Conservation (phyloP, 2,329 filamentous ascomycete genomes). For the Sclerotinia minor region DNA sequence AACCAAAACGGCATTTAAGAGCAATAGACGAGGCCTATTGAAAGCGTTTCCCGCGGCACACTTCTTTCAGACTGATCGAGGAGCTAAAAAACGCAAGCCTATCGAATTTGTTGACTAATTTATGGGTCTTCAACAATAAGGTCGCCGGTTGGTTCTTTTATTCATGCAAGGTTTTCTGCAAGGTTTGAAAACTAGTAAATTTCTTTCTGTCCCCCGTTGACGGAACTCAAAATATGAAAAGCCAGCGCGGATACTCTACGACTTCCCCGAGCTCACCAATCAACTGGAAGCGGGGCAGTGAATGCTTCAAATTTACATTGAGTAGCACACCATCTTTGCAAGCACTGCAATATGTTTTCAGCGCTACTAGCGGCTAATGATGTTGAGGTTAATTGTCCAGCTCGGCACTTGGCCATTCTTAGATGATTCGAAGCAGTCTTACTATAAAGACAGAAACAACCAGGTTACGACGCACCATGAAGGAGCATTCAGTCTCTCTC, state of each 20-base stretch:
- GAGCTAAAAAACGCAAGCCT: not conserved
- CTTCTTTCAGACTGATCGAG: not conserved
- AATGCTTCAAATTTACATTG: conserved; percentile 10
- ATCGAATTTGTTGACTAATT: not conserved
- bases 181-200: conserved; percentile 1
- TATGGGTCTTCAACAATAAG: not conserved
- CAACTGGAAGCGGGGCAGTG: conserved; percentile 5
- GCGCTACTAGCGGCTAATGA: not conserved
- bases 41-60: not conserved
- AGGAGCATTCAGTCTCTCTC: too few relatives aligned
- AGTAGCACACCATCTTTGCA: not conserved
- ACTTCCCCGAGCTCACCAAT: not conserved
- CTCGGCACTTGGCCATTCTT: not conserved
- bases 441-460: not conserved
- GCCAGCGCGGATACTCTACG: not conserved
- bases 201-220: not conserved
- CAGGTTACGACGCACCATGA: not conserved
- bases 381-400: not conserved
- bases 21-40: not conserved
- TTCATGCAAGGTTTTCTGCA: conserved; percentile 1
- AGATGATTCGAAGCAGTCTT: not conserved
- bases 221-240: not conserved
- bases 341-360: not conserved
- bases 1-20: not conserved
- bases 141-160: not conserved